Percentiles rank a stretch among this genome's conserved stretches.
phyloP scores from a whole-genome alignment of 1,284 basidiomycete species.

The Cryptococcus sp. region DNA sequence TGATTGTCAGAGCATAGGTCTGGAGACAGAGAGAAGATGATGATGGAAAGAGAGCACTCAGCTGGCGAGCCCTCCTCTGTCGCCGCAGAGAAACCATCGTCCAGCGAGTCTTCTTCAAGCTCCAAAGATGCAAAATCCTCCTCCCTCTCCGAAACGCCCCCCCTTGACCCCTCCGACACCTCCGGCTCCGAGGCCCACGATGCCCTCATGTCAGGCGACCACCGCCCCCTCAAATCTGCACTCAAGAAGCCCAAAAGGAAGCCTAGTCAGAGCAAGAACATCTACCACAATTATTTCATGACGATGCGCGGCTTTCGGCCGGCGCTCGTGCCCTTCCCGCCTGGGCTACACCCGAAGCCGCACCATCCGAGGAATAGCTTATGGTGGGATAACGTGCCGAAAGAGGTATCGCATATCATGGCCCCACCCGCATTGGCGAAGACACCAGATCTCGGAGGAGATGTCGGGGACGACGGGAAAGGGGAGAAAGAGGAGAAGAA shows the following conservation, averaged over 20 bases:
- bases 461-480: constrained; percentile 7
- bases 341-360: constrained; percentile 38
- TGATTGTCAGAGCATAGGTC: neutral
- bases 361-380: constrained; percentile 26
- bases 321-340: constrained; percentile 35
- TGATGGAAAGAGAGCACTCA: constrained; percentile 22
- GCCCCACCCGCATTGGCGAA: constrained; percentile 26
- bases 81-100: neutral
- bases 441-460: constrained; percentile 13
- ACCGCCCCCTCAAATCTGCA: constrained; percentile 30
- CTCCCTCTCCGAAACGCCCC: neutral
- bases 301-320: constrained; percentile 36
- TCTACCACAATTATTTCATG: constrained; percentile 39
- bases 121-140: neutral
- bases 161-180: neutral
- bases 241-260: constrained; percentile 40
- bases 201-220: constrained; percentile 37
- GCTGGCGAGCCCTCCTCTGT: neutral
- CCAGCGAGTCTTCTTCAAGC: neutral
- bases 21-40: constrained; percentile 14
- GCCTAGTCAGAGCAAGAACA: constrained; percentile 30
- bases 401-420: constrained; percentile 36
- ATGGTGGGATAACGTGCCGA: constrained; percentile 40
- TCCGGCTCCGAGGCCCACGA: neutral
- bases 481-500: constrained; percentile 6